phyloP scores from a whole-genome alignment of 164 flowering plant genomes.

The Stephania japonica region DNA sequence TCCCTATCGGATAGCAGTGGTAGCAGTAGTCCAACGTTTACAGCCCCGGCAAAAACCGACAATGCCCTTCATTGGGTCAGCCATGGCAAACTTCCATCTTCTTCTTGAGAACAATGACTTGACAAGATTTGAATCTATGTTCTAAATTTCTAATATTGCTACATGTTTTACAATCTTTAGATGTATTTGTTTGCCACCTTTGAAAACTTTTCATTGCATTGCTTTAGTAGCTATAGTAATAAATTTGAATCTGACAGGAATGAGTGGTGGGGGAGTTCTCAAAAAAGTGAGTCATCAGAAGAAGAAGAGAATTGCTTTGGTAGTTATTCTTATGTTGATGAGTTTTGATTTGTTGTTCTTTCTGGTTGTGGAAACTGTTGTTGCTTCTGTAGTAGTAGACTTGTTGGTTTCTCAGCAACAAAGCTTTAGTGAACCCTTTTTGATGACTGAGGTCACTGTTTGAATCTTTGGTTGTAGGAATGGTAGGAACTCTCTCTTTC shows the following conservation, averaged over 20 bases:
- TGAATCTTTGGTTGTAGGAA: not conserved
- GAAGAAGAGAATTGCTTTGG: not conserved
- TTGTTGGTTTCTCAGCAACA: not conserved
- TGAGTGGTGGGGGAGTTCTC: not conserved
- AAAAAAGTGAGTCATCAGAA: not conserved
- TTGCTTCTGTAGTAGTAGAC: not conserved
- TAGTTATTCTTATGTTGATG: not conserved
- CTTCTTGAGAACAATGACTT: slow-evolving; percentile 1
- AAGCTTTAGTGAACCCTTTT: not conserved
- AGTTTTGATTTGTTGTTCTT: not conserved
- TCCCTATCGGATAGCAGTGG: slow-evolving; percentile 61
- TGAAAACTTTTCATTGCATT: not conserved
- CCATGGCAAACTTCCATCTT: slow-evolving; percentile 17
- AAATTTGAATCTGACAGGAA: not conserved
- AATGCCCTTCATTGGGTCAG: slow-evolving; percentile 36
- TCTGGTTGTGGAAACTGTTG: slow-evolving; percentile 8
- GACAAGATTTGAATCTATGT: not conserved
- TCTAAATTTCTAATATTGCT: not conserved
- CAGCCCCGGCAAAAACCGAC: slow-evolving; percentile 25
- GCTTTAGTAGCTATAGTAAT: not conserved
- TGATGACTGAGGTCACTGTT: not conserved
- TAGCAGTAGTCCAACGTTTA: slow-evolving; percentile 45
- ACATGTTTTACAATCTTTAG: not conserved
- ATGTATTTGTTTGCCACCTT: not conserved
- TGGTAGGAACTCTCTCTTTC: slow-evolving; percentile 1